Base-by-base conservation (phyloP, 2,329 filamentous ascomycete genomes). In the Alternaria panax region DNA sequence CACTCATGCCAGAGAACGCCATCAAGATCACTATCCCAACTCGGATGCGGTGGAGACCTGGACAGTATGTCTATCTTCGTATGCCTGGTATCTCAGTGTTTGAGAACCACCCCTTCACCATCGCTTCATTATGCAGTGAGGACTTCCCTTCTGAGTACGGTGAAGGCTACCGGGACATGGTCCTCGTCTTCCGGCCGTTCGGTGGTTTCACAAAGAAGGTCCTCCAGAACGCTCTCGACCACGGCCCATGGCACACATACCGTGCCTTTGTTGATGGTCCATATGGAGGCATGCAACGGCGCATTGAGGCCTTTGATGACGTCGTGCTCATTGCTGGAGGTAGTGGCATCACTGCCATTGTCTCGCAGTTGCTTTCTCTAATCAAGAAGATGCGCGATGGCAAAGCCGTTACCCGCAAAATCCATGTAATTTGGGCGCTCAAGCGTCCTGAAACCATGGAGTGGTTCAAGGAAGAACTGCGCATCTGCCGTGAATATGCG, bases 331-430 rank as follows among this genome's bases (percentile, higher is more conserved):
- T 98, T 70, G 94, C 94, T 0, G 95, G 95, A 48, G 95, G 95
- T 42, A 97, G 92, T 67, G 94, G 94, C 25, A 95, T 98, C 74
- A 98, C 95, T 0, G 93, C 94, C 8, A 87, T 97, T 60, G 92
- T 97, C 75, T 96, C 92, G 8, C 93, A 98, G 75, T 83, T 98
- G 2, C 84, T 97, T 22, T 92, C 96, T 67, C 83, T 98, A n/a
- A 96, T 97, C 80, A 97, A 97, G 80, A 89, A 93, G 59, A 97
- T 98, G 90, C 89, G 93, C 59, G 93, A 97, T 73, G 92, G 92
- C 50, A 97, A 97, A 78, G 93, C 94, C 32, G 92, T 97, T 43
- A 97, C 93, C 2, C 92, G 91, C 75, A 92, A 90, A 65, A 90
- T 98, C 5, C 90, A 95, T 16, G 92, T 98, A 1, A 87, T 98